phyloP scores from a whole-genome alignment of 192 early-diverging fungal genomes.

The Gryganskiella cystojenkinii region DNA sequence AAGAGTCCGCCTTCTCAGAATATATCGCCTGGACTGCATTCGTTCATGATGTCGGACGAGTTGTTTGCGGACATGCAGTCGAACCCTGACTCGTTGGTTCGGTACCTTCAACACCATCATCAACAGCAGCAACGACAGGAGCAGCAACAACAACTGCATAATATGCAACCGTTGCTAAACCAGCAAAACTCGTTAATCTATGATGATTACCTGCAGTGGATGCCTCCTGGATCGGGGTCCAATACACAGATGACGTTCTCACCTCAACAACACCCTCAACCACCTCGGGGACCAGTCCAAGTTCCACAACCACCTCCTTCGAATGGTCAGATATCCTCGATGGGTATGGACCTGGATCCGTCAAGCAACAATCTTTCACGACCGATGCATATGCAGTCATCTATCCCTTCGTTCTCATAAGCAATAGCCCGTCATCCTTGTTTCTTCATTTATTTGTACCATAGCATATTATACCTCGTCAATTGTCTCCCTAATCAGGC shows the following conservation, averaged over 20 bases:
- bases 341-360: conserved; percentile 34
- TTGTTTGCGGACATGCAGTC: conserved; percentile 36
- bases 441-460: neutral
- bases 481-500: too few relatives aligned
- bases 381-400: neutral
- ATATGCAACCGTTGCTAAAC: conserved; percentile 41
- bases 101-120: conserved; percentile 43
- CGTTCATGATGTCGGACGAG: conserved; percentile 49
- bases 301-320: conserved; percentile 8
- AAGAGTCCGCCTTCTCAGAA: conserved; percentile 26
- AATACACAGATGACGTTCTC: neutral
- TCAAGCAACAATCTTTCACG: conserved; percentile 2
- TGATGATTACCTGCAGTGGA: conserved; percentile 46
- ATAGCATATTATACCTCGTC: too few relatives aligned
- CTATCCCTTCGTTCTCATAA: conserved; percentile 27
- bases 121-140: conserved; percentile 31
- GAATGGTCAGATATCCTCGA: conserved; percentile 14
- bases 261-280: conserved; percentile 4
- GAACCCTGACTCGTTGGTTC: conserved; percentile 23
- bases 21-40: conserved; percentile 32
- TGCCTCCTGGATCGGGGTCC: neutral
- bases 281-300: conserved; percentile 10
- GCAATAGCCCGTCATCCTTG: too few relatives aligned
- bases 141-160: conserved; percentile 27
- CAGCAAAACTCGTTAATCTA: conserved; percentile 49